Conservation (phyloP, 2,329 filamentous ascomycete genomes). For the Penicillium frequentans region DNA sequence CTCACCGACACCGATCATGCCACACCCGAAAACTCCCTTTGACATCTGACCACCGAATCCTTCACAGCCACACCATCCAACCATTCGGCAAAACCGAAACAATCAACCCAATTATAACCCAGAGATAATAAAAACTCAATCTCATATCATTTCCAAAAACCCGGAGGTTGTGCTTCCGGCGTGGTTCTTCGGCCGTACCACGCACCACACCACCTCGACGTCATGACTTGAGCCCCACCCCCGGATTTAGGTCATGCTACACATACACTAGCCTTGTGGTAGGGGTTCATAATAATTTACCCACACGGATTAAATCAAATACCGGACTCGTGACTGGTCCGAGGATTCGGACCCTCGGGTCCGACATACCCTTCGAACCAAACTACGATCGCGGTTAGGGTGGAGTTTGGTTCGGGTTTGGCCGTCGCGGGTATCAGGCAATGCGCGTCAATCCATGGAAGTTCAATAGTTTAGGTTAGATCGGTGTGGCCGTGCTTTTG, state of each 20-base stretch:
- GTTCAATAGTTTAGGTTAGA: neutral
- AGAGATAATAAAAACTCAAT: neutral
- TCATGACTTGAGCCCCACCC: constrained; percentile 8
- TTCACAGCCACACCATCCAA: neutral
- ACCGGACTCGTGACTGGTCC: neutral
- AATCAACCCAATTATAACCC: neutral
- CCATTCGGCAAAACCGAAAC: neutral
- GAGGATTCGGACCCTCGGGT: neutral
- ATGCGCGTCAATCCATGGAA: neutral
- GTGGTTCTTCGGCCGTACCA: constrained; percentile 11
- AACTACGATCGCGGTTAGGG: neutral
- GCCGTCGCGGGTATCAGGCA: constrained; percentile 8
- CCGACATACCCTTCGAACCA: neutral
- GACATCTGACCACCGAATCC: neutral
- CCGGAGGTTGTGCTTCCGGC: constrained; percentile 1
- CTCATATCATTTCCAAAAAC: neutral
- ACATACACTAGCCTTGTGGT: neutral
- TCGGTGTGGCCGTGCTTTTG: neutral
- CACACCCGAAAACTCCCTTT: neutral
- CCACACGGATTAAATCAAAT: neutral
- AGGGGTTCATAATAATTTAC: neutral
- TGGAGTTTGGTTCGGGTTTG: neutral
- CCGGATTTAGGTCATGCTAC: neutral
- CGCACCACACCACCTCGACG: constrained; percentile 8
- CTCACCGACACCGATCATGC: neutral